Conservation (phyloP, 2,329 filamentous ascomycete genomes). For the Hypoxylon sp. region DNA sequence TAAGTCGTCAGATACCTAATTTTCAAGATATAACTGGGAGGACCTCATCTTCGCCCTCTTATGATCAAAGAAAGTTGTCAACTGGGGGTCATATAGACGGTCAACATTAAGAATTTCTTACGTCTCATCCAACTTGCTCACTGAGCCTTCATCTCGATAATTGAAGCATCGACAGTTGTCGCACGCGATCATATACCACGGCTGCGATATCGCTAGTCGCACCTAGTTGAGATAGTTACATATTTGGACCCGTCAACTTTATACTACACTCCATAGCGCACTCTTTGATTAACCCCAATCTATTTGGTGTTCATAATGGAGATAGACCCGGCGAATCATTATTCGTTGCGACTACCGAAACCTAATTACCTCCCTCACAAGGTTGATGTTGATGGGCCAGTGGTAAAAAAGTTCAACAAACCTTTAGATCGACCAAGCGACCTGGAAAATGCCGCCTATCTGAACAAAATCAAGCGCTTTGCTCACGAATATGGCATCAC, state of each 20-base stretch:
- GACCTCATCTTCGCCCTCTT: background rate
- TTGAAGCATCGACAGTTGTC: conserved; percentile 5
- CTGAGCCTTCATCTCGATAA: background rate
- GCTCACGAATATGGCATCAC: conserved; percentile 77
- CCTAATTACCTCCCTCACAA: conserved; percentile 72
- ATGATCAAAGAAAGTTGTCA: background rate
- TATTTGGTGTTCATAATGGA: conserved; percentile 53
- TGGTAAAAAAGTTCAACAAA: conserved; percentile 66
- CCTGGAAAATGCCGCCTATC: conserved; percentile 68
- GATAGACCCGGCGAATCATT: conserved; percentile 58
- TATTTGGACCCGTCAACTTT: background rate
- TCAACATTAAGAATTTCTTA: conserved; percentile 4
- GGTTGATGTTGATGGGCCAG: conserved; percentile 61
- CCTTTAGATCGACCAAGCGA: conserved; percentile 66
- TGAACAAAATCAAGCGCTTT: conserved; percentile 68
- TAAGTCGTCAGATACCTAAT: background rate
- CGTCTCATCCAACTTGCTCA: background rate
- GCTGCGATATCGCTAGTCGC: background rate
- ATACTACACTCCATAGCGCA: background rate
- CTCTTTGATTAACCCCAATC: background rate
- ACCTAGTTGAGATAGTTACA: background rate
- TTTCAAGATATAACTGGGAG: background rate
- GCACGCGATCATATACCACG: background rate
- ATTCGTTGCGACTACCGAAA: conserved; percentile 67
- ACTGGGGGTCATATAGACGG: conserved; percentile 3